phyloP scores from a whole-genome alignment of 768 basidiomycete genomes.

The Xanthoconium stramineum region DNA sequence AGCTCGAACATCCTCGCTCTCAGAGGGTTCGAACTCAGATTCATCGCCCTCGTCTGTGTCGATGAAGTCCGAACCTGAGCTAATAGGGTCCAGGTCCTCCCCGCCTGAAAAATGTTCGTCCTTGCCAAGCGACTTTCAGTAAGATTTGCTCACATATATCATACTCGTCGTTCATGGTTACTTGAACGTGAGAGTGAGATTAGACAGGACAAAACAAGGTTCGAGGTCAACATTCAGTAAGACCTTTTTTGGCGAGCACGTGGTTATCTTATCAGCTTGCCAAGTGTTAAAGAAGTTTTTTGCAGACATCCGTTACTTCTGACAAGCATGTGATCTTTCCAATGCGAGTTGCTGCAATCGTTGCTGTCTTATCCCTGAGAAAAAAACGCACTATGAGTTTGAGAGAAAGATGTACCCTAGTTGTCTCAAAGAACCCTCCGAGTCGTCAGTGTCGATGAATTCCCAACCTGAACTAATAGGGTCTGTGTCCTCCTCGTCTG shows the following conservation, averaged over 20 bases:
- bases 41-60: slow-evolving; percentile 1
- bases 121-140: not conserved
- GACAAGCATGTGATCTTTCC: not conserved
- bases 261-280: too few species aligned
- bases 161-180: not conserved
- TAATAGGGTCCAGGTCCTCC: not conserved
- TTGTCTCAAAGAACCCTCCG: not conserved
- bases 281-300: too few species aligned
- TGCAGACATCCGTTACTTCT: not conserved
- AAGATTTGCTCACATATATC: slow-evolving; percentile 1
- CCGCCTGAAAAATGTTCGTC: slow-evolving; percentile 10
- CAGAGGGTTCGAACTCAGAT: slow-evolving; percentile 11
- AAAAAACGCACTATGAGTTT: not conserved
- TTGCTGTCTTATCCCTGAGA: not conserved
- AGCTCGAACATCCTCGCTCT: slow-evolving; percentile 7
- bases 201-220: not conserved
- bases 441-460: too few species aligned
- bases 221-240: too few species aligned
- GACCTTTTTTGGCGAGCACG: too few species aligned
- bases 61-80: slow-evolving; percentile 6
- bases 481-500: slow-evolving; percentile 9
- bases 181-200: not conserved
- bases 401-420: not conserved
- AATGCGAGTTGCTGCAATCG: slow-evolving; percentile 1
- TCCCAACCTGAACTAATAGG: slow-evolving; percentile 1